phyloP scores from a whole-genome alignment of 2,329 filamentous ascomycete species.

The Pseudocercospora macadamiae region DNA sequence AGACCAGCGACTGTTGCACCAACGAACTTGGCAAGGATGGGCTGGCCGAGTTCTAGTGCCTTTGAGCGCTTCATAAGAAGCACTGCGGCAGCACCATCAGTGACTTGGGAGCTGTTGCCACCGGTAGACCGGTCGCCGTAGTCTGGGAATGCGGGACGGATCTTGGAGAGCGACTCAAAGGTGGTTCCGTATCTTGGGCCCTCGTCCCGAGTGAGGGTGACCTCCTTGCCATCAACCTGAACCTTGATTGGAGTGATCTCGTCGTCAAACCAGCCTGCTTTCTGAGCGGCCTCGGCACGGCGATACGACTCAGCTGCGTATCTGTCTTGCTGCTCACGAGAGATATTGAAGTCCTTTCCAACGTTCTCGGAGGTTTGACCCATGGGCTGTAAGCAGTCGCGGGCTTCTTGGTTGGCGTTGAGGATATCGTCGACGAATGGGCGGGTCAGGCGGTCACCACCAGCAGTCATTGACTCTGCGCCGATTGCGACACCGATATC shows the following conservation, averaged over 20 bases:
- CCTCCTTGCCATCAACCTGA: constrained; percentile 72
- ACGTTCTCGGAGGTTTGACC: constrained; percentile 98
- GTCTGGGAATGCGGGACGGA: constrained; percentile 85
- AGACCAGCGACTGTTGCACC: constrained; percentile 89
- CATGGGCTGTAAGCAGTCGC: constrained; percentile 93
- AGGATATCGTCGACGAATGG: constrained; percentile 80
- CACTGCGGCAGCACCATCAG: constrained; percentile 87
- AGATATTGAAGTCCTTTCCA: constrained; percentile 83
- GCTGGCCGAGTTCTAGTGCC: constrained; percentile 82
- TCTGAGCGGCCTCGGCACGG: constrained; percentile 86
- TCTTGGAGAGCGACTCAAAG: constrained; percentile 76
- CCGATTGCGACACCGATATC: constrained; percentile 86
- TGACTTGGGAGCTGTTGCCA: constrained; percentile 93
- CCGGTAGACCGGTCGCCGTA: constrained; percentile 86
- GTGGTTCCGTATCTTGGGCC: constrained; percentile 91
- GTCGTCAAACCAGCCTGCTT: constrained; percentile 86
- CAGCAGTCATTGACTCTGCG: constrained; percentile 82
- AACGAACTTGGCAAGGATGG: constrained; percentile 92
- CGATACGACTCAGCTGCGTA: constrained; percentile 87
- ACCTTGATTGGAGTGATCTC: constrained; percentile 90
- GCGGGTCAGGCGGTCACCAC: constrained; percentile 69
- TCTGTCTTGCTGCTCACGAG: constrained; percentile 77
- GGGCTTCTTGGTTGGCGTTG: constrained; percentile 70
- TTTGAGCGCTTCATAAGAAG: constrained; percentile 94
- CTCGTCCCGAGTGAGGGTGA: constrained; percentile 84